phyloP scores from a whole-genome alignment of 1,284 basidiomycete genomes.

The Cutaneotrichosporon daszewskae region DNA sequence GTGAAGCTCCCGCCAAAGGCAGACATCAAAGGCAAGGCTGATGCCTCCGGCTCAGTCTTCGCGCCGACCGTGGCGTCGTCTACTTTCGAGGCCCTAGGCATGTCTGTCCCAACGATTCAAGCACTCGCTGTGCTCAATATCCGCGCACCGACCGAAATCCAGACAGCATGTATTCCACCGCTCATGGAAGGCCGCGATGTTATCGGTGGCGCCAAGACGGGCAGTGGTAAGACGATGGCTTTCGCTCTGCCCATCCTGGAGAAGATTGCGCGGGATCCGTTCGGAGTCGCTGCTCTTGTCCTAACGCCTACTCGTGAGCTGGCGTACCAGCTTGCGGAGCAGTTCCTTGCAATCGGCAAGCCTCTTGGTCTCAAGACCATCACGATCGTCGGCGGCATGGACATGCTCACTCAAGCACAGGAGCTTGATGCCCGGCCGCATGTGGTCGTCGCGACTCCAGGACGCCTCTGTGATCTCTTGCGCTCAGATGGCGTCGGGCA shows the following conservation, averaged over 20 bases:
- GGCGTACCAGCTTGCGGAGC: slow-evolving; percentile 93
- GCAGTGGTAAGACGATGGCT: slow-evolving; percentile 95
- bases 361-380: slow-evolving; percentile 74
- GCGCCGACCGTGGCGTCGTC: slow-evolving; percentile 59
- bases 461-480: slow-evolving; percentile 86
- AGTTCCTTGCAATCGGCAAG: slow-evolving; percentile 85
- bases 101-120: slow-evolving; percentile 63
- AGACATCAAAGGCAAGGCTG: slow-evolving; percentile 10
- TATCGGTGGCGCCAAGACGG: slow-evolving; percentile 96
- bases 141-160: slow-evolving; percentile 77
- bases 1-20: slow-evolving; percentile 20
- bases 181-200: slow-evolving; percentile 81
- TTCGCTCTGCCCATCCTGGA: slow-evolving; percentile 95
- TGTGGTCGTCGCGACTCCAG: slow-evolving; percentile 92
- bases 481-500: slow-evolving; percentile 64
- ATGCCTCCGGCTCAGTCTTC: slow-evolving; percentile 10
- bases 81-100: slow-evolving; percentile 64
- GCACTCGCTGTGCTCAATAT: slow-evolving; percentile 82
- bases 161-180: slow-evolving; percentile 81
- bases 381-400: slow-evolving; percentile 95
- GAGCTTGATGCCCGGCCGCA: slow-evolving; percentile 83
- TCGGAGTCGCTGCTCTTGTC: slow-evolving; percentile 87
- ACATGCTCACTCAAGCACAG: slow-evolving; percentile 91
- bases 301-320: slow-evolving; percentile 93
- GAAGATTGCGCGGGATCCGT: slow-evolving; percentile 78